phyloP scores from a whole-genome alignment of 176 grass and related monocot genomes.

The Hordeum vulgare region DNA sequence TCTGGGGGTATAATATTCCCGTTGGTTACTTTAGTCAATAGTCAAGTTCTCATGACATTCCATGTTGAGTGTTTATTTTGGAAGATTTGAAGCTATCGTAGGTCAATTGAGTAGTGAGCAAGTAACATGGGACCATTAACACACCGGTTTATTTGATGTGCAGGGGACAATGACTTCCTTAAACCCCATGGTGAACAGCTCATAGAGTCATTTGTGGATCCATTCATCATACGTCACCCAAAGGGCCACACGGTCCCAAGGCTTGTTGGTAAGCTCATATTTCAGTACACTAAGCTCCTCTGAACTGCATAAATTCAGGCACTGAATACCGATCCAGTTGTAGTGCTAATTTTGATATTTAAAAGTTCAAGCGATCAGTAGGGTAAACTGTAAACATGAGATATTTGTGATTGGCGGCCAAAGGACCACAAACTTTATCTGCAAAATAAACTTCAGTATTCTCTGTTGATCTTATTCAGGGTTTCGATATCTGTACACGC shows the following conservation, averaged over 20 bases:
- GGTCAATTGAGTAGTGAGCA: neutral
- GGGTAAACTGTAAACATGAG: neutral
- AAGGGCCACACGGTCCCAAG: conserved; percentile 98
- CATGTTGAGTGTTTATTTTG: neutral
- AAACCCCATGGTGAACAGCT: conserved; percentile 52
- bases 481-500: neutral
- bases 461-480: neutral
- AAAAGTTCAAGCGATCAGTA: neutral
- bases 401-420: neutral
- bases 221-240: conserved; percentile 71
- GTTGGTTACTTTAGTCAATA: neutral
- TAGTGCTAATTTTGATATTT: neutral
- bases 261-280: conserved; percentile 64
- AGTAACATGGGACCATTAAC: neutral
- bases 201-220: conserved; percentile 61
- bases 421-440: neutral
- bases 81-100: neutral
- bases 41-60: neutral
- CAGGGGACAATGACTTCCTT: conserved; percentile 82
- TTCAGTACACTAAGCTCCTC: conserved; percentile 1
- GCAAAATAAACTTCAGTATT: neutral
- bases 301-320: neutral
- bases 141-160: neutral
- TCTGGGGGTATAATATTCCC: neutral
- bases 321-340: too few relatives aligned